Evolutionary conservation across 345 rosid genomes (phyloP).

Genomic region (Toxicodendron radicans): DNA sequence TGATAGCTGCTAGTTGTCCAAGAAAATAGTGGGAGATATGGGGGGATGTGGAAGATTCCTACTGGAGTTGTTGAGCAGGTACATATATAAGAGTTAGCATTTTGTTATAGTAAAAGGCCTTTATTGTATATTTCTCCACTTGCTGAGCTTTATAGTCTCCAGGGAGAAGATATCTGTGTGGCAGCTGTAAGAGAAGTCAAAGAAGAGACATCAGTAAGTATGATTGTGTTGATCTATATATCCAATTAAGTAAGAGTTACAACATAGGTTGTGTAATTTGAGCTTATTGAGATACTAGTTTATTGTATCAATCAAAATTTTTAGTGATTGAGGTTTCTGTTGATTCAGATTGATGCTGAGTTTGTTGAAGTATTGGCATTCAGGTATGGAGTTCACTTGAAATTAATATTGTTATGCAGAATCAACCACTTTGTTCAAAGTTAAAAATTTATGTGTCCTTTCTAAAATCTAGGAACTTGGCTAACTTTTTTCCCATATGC

Average conservation of each 20-base stretch:
- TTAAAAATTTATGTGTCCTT: neutral
- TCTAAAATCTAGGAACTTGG: neutral
- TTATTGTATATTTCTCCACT: neutral
- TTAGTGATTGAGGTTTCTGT: neutral
- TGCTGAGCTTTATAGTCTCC: constrained; percentile 14
- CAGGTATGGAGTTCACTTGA: constrained; percentile 47
- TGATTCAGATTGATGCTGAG: constrained; percentile 73
- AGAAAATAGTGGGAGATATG: constrained; percentile 63
- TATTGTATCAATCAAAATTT: neutral
- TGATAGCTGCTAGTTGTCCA: constrained; percentile 75
- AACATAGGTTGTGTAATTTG: neutral
- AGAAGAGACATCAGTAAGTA: constrained; percentile 92
- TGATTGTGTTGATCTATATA: neutral
- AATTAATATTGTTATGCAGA: constrained; percentile 1
- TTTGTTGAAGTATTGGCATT: constrained; percentile 76
- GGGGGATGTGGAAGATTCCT: constrained; percentile 82
- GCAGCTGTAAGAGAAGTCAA: constrained; percentile 89
- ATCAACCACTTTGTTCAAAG: neutral
- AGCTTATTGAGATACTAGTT: neutral
- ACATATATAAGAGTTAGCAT: neutral
- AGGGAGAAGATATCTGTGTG: constrained; percentile 81
- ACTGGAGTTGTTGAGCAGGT: constrained; percentile 88
- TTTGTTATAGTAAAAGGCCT: neutral
- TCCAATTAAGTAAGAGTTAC: neutral
- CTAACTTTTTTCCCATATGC: neutral